phyloP scores from a whole-genome alignment of 345 rosid species.

The Linum lewisii region DNA sequence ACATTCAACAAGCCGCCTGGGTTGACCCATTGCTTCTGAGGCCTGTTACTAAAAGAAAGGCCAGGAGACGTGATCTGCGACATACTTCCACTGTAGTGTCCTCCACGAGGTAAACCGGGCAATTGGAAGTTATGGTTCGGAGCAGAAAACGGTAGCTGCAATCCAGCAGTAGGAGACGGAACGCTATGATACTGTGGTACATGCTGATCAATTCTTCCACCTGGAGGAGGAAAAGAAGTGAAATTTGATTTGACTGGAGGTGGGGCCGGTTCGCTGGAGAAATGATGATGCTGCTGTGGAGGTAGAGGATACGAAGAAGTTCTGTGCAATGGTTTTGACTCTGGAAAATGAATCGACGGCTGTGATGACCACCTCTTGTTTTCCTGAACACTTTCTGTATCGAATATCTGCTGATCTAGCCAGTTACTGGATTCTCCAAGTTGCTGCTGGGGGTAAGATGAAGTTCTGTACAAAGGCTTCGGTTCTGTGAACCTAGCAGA shows the following conservation, averaged over 20 bases:
- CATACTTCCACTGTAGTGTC: conserved; percentile 50
- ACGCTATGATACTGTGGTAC: conserved; percentile 47
- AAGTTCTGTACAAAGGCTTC: conserved; percentile 68
- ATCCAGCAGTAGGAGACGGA: conserved; percentile 40
- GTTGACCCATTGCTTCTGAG: conserved; percentile 68
- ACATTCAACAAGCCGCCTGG: conserved; percentile 61
- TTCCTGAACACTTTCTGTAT: neutral
- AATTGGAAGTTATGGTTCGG: conserved; percentile 46
- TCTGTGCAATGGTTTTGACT: neutral
- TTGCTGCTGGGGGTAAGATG: conserved; percentile 75
- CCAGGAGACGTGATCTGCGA: conserved; percentile 55
- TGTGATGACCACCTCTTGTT: neutral
- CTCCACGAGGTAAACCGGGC: conserved; percentile 55
- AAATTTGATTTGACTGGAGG: conserved; percentile 52
- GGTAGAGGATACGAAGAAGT: neutral
- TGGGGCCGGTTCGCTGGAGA: conserved; percentile 57
- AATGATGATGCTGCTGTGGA: conserved; percentile 32
- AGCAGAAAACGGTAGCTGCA: conserved; percentile 47
- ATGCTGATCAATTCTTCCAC: conserved; percentile 48
- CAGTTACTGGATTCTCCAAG: conserved; percentile 5
- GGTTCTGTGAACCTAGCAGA: conserved; percentile 38
- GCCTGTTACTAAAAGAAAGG: conserved; percentile 56
- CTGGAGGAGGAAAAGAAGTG: conserved; percentile 84
- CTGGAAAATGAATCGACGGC: neutral
- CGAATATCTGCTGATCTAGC: neutral